A percentile compares a stretch with the other conserved stretches of the same genome.
Conservation (phyloP, 2,329 filamentous ascomycete genomes). For the Huntiella moniliformis region DNA sequence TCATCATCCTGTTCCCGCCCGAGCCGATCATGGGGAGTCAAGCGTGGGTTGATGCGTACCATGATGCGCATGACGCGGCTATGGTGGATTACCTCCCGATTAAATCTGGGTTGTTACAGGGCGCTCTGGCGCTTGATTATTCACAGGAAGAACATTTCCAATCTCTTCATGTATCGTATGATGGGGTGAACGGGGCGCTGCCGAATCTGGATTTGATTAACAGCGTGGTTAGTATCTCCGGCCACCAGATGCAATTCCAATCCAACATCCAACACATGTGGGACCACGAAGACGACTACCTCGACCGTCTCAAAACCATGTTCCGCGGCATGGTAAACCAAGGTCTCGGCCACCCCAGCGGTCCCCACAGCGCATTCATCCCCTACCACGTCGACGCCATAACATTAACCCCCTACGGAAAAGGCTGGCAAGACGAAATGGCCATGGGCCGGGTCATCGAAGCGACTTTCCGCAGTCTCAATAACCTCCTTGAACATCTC, state of each 20-base stretch:
- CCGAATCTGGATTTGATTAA: constrained; percentile 95
- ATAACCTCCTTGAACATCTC: constrained; percentile 88
- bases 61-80: constrained; percentile 61
- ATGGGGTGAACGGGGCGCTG: constrained; percentile 86
- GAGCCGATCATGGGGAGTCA: constrained; percentile 83
- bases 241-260: constrained; percentile 78
- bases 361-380: constrained; percentile 88
- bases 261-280: constrained; percentile 75
- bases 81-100: constrained; percentile 60
- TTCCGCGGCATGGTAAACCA: constrained; percentile 84
- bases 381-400: constrained; percentile 95
- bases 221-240: constrained; percentile 71
- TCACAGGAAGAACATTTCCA: constrained; percentile 71
- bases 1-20: constrained; percentile 74
- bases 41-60: constrained; percentile 95
- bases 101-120: constrained; percentile 86
- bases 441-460: constrained; percentile 77
- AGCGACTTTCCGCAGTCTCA: constrained; percentile 78
- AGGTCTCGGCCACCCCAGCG: constrained; percentile 71
- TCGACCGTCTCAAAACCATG: constrained; percentile 70
- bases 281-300: constrained; percentile 62
- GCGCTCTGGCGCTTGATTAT: constrained; percentile 84
- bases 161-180: constrained; percentile 78
- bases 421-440: constrained; percentile 97
- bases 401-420: constrained; percentile 76